Evolutionary conservation across 2,329 filamentous ascomycete species (phyloP).

Genomic region (Apiospora sp.): DNA sequence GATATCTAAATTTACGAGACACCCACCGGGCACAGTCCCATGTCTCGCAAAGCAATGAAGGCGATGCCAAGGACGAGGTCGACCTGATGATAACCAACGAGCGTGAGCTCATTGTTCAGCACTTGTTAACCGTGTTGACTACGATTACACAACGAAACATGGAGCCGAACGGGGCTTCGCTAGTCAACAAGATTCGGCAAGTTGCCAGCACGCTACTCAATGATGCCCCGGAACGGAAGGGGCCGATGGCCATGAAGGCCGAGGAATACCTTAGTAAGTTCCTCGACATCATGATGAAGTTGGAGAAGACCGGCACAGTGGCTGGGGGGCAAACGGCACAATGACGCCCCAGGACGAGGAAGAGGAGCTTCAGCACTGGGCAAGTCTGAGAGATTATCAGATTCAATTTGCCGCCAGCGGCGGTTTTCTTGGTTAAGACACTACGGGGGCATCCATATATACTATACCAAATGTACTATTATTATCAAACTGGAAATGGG

Average conservation of each 20-base stretch:
- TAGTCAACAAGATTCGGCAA: constrained; percentile 85
- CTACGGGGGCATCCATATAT: constrained; percentile 23
- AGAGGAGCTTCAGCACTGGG: constrained; percentile 79
- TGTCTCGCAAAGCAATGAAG: constrained; percentile 45
- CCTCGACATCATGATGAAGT: constrained; percentile 69
- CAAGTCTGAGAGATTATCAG: constrained; percentile 81
- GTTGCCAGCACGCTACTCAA: constrained; percentile 83
- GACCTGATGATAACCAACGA: constrained; percentile 75
- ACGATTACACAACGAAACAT: constrained; percentile 86
- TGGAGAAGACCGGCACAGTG: constrained; percentile 70
- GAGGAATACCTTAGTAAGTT: constrained; percentile 34
- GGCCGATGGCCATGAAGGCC: constrained; percentile 60
- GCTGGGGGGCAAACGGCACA: constrained; percentile 37
- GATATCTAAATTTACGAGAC: constrained; percentile 81
- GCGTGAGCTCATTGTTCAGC: constrained; percentile 81
- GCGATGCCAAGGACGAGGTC: constrained; percentile 44
- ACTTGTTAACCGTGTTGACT: constrained; percentile 76
- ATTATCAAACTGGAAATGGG: not conserved
- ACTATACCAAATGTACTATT: not conserved
- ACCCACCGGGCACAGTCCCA: constrained; percentile 61
- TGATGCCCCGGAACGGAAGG: constrained; percentile 58
- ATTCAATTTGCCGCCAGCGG: constrained; percentile 73
- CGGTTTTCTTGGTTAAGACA: constrained; percentile 51
- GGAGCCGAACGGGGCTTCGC: constrained; percentile 71
- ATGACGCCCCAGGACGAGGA: constrained; percentile 72